Evolutionary conservation across 73 alveolate species (phyloP), one percentile per base, ranked within the genome.

Genomic region (Paramecium biaurelia): DNA sequence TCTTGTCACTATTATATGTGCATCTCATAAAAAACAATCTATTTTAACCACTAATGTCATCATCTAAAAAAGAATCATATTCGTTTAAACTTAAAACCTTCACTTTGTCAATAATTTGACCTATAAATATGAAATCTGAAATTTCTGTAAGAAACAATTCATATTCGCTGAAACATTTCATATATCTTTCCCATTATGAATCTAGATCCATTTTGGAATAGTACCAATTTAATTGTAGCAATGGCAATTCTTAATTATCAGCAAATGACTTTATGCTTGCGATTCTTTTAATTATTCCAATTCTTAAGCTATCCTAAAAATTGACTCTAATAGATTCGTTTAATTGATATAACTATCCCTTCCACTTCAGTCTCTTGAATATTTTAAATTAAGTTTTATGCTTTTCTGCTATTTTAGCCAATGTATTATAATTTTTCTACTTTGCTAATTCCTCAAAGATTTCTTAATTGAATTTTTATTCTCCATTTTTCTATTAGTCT

Each of bases 1-100:
- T 67, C 26, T 26, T 67, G 0, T 30, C 84, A 24, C 28, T 24
- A 67, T 67, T 67, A 26, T 67, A 67, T 23, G 84, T 30, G 26
- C 84, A 67, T 67, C 84, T 67, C 84, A 67, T 67, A 67, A 67
- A 67, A 67, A 67, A 67, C 4, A 67, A 30, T 26, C 45, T 67
- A 67, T 32, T 67, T 67, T 67, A 12, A 7, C 45, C 84, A 67
- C 45, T 32, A 26, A 30, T 32, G 26, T 67, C 84, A 12, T 67
- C 84, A 23, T 67, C 84, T 67, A 67, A 30, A 30, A 67, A 30
- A 0, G 84, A 67, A 67, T 67, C 84, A 67, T 30, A 67, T 23
- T 67, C 84, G 6, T 23, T 32, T 3, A 67, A 32, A 24, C 45
- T 67, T 67, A 67, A 32, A 30, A 67, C 84, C 26, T 67, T 67